These are phyloP conservation scores for Scenedesmus sp. DNA, from an alignment of 163 green algal species.

Conservation along the genomic window DNA sequence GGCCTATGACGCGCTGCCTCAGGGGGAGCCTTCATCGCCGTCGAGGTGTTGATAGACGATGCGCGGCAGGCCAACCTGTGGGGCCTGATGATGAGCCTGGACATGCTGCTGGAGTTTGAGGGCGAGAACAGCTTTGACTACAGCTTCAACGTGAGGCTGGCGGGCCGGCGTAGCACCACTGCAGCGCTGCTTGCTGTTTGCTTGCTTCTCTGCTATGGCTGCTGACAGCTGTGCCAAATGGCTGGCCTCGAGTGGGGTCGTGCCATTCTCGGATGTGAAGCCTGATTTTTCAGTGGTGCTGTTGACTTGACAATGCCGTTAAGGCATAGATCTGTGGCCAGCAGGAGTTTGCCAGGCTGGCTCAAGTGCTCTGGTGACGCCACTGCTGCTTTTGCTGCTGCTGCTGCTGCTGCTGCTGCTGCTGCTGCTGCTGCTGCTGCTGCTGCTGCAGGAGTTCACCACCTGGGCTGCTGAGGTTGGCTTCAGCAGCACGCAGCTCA, in stretches of 20 bases:
- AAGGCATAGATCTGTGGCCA: no score
- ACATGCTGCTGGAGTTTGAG: slow-evolving; percentile 70
- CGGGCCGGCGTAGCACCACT: no score
- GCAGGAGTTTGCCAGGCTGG: no score
- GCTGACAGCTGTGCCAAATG: no score
- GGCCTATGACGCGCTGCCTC: slow-evolving; percentile 61
- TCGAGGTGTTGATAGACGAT: slow-evolving; percentile 66
- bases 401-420: background rate
- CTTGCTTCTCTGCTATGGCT: no score
- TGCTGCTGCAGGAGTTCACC: slow-evolving; percentile 54
- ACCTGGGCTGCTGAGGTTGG: slow-evolving; percentile 50
- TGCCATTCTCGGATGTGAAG: no score
- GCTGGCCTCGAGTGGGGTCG: no score
- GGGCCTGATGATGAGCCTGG: slow-evolving; percentile 58
- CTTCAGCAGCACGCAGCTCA: slow-evolving; percentile 55
- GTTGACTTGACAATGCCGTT: no score
- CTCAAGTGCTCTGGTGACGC: no score
- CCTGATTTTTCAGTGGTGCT: no score
- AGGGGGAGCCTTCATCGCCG: slow-evolving; percentile 60
- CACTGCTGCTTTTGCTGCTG: no score
- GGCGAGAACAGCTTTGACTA: slow-evolving; percentile 62
- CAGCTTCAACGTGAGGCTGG: slow-evolving; percentile 50
- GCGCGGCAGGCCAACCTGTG: slow-evolving; percentile 10
- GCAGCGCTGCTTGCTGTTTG: no score
- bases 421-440: background rate